phyloP scores from a whole-genome alignment of 208 protist genomes.

The Crithidia thermophila region DNA sequence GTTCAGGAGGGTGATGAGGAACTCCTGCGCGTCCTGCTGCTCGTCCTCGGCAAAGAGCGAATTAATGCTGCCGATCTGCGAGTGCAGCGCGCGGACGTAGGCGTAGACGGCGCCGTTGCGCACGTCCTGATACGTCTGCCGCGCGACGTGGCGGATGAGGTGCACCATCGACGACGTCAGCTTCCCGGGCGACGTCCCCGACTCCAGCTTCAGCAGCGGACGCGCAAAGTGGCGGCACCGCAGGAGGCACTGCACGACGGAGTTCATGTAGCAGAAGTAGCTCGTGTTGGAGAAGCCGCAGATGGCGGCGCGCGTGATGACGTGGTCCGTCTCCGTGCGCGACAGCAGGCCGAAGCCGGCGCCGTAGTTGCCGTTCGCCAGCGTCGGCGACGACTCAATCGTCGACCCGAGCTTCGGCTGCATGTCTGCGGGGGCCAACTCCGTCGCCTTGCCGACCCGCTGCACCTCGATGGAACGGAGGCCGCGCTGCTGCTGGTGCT shows the following conservation, averaged over 20 bases:
- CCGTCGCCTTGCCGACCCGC: slow-evolving; percentile 34
- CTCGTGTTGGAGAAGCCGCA: slow-evolving; percentile 88
- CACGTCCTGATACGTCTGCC: slow-evolving; percentile 60
- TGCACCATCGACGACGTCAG: slow-evolving; percentile 47
- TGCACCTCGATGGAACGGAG: slow-evolving; percentile 16
- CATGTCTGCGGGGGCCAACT: slow-evolving; percentile 7
- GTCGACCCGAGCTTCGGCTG: background rate
- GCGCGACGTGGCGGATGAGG: slow-evolving; percentile 52
- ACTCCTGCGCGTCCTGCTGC: slow-evolving; percentile 92
- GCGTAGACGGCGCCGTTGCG: slow-evolving; percentile 48
- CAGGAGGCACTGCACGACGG: slow-evolving; percentile 94
- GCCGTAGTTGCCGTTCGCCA: slow-evolving; percentile 1
- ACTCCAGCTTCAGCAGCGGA: slow-evolving; percentile 40
- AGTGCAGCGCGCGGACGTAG: slow-evolving; percentile 44
- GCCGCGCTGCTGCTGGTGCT: slow-evolving; percentile 29
- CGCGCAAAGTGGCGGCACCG: slow-evolving; percentile 65
- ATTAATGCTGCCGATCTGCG: slow-evolving; percentile 49
- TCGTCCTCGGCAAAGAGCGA: slow-evolving; percentile 73
- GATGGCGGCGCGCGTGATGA: slow-evolving; percentile 53
- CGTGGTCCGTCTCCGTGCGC: slow-evolving; percentile 44
- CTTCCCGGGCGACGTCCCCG: slow-evolving; percentile 37
- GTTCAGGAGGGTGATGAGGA: slow-evolving; percentile 87
- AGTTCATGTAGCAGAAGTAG: slow-evolving; percentile 98
- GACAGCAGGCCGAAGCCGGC: slow-evolving; percentile 22
- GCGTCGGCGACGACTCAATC: background rate